Percentiles rank a stretch among this genome's conserved stretches.
Evolutionary conservation across 2,329 filamentous ascomycete genomes (phyloP).

Genomic region (Pseudogymnoascus sp.): DNA sequence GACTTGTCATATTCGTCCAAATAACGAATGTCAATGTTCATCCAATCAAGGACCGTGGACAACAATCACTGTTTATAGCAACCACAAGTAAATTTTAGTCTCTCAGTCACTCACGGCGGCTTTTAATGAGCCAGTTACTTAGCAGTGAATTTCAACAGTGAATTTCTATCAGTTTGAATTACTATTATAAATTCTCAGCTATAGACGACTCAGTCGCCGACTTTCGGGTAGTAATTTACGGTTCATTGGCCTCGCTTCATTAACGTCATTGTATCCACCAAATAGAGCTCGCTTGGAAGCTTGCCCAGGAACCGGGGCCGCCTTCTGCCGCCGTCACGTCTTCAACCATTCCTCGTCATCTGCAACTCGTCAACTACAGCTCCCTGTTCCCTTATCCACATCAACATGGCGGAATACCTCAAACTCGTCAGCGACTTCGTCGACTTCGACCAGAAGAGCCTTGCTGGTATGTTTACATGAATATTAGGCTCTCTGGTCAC

Average conservation of each 20-base stretch:
- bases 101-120: background rate
- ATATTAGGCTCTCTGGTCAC: conserved; percentile 7
- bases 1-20: background rate
- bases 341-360: background rate
- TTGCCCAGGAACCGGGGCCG: conserved; percentile 7
- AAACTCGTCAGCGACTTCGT: conserved; percentile 29
- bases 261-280: conserved; percentile 9
- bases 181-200: background rate
- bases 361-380: background rate
- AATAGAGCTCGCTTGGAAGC: conserved; percentile 8
- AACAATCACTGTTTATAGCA: background rate
- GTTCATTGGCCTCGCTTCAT: background rate
- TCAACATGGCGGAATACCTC: conserved; percentile 6
- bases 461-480: conserved; percentile 47
- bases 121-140: background rate
- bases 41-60: background rate
- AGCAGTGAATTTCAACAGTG: too few relatives aligned
- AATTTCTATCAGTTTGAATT: background rate
- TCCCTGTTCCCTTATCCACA: background rate
- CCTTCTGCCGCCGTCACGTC: conserved; percentile 1
- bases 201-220: background rate
- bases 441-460: conserved; percentile 58
- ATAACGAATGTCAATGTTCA: background rate
- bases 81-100: background rate
- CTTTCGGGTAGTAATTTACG: background rate